Evolutionary conservation across 1,284 basidiomycete genomes (phyloP).

Genomic region (Phellinidium pouzarii): DNA sequence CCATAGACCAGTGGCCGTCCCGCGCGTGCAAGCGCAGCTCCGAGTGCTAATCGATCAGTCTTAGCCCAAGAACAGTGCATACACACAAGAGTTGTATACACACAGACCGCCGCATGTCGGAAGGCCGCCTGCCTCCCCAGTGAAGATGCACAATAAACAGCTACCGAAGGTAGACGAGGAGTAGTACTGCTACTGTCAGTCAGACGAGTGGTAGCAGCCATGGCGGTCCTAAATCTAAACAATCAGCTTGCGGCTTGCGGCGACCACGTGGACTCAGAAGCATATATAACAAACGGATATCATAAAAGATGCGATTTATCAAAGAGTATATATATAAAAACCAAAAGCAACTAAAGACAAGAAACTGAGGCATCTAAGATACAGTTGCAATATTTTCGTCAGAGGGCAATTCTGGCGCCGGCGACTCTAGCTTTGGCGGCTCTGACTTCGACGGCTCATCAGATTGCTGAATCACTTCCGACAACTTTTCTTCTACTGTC

Average conservation of each 20-base stretch:
- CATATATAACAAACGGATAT: not conserved
- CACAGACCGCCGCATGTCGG: slow-evolving; percentile 66
- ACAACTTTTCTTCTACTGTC: slow-evolving; percentile 54
- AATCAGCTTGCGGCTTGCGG: too few relatives aligned
- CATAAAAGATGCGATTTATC: slow-evolving; percentile 8
- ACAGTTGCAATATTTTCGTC: slow-evolving; percentile 8
- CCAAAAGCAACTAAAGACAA: slow-evolving; percentile 13
- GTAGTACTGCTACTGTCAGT: too few relatives aligned
- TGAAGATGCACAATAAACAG: slow-evolving; percentile 78
- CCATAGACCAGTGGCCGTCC: slow-evolving; percentile 77
- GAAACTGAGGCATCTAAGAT: slow-evolving; percentile 13
- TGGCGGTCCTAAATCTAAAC: too few relatives aligned
- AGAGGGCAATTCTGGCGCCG: not conserved
- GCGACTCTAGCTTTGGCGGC: not conserved
- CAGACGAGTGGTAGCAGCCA: too few relatives aligned
- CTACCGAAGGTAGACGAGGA: slow-evolving; percentile 37
- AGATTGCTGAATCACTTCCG: slow-evolving; percentile 32
- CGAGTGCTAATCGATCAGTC: slow-evolving; percentile 47
- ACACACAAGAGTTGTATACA: slow-evolving; percentile 19
- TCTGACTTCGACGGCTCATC: slow-evolving; percentile 3
- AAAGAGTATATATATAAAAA: slow-evolving; percentile 19
- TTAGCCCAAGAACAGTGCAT: slow-evolving; percentile 5
- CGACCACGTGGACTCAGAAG: too few relatives aligned
- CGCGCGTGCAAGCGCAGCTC: slow-evolving; percentile 61
- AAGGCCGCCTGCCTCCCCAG: slow-evolving; percentile 57